Base-by-base conservation (phyloP, 768 basidiomycete genomes). In the Pisolithus orientalis region DNA sequence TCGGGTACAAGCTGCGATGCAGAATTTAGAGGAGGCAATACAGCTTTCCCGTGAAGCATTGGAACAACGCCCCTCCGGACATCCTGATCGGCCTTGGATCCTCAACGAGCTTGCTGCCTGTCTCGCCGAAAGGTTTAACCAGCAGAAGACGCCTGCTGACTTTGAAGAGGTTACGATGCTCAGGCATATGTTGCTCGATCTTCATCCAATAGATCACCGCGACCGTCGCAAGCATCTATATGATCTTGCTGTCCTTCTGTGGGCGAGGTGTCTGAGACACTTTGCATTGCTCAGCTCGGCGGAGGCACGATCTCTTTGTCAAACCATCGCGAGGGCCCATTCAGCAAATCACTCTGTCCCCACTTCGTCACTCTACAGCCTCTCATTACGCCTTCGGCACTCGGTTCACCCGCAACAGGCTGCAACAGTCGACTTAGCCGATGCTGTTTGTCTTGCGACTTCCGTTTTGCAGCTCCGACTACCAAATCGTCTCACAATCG, bases 21-120 rank as follows among this genome's bases (percentile, higher is more conserved):
- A 24, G 2, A 25, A 44, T 14, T 32, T 32, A 9, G 31, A 32
- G 2, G 31, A 32, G 8, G 31, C 31, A 9, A 32, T 32, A 9
- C 2, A 32, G 4, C 31, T 32, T 2, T 9, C 7, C 31, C 31
- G 31, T 6, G 31, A 7, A 10, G 6, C 31, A 10, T 10, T 32
- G 31, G 31, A 32, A 32, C 31, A 9, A 6, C 2, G 31, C 10
- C 7, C 6, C 31, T 32, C 9, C 10, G 6, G 31, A 10, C 8
- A 32, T 32, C 31, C 31, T 32, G 31, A 32, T 32, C 31, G 31
- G 31, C 9, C 31, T 32, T 8, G 7, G 9, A 9, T 10, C 7
- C 31, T 32, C 31, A 38, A 27, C 34, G 52, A 57, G 48, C 58
- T 63, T 24, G 53, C 56, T 3, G 3, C 13, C 6, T 44, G 44